Conservation (phyloP, 805 yeast genomes). For the Kodamaea kakaduensis region DNA sequence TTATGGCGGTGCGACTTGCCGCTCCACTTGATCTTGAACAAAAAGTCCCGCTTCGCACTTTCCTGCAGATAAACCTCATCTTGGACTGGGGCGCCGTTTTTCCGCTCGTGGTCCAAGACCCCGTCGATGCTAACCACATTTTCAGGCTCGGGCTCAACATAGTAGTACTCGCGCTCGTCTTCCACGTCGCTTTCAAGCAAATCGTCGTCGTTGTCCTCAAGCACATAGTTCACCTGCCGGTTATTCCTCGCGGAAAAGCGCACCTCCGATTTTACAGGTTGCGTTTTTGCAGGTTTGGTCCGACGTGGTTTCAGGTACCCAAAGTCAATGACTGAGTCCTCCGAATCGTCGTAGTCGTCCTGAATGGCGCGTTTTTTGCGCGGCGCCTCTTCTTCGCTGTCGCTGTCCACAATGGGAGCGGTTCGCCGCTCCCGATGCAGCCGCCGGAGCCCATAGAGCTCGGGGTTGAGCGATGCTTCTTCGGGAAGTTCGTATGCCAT, state of each 20-base stretch:
- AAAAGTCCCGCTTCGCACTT: slow-evolving; percentile 55
- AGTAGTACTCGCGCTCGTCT: slow-evolving; percentile 31
- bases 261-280: slow-evolving; percentile 41
- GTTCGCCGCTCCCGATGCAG: slow-evolving; percentile 58
- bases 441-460: slow-evolving; percentile 77
- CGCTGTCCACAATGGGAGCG: slow-evolving; percentile 31
- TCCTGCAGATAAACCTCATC: slow-evolving; percentile 18
- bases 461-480: slow-evolving; percentile 68
- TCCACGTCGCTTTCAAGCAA: slow-evolving; percentile 38
- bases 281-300: slow-evolving; percentile 2
- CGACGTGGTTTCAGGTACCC: slow-evolving; percentile 16
- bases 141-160: slow-evolving; percentile 31
- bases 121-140: slow-evolving; percentile 28
- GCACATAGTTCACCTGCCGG: slow-evolving; percentile 68
- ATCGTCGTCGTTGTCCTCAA: slow-evolving; percentile 65
- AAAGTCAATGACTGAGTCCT: slow-evolving; percentile 16
- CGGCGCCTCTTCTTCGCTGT: slow-evolving; percentile 29
- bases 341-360: slow-evolving; percentile 18
- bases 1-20: slow-evolving; percentile 88
- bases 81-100: slow-evolving; percentile 24
- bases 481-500: slow-evolving; percentile 38
- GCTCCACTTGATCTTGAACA: slow-evolving; percentile 76
- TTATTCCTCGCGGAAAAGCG: slow-evolving; percentile 75
- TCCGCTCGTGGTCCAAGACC: slow-evolving; percentile 39
- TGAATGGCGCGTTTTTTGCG: slow-evolving; percentile 11